Percentiles rank a stretch among this genome's conserved stretches.
phyloP scores from a whole-genome alignment of 352 stramenopile genomes.

The Plasmopara halstedii region DNA sequence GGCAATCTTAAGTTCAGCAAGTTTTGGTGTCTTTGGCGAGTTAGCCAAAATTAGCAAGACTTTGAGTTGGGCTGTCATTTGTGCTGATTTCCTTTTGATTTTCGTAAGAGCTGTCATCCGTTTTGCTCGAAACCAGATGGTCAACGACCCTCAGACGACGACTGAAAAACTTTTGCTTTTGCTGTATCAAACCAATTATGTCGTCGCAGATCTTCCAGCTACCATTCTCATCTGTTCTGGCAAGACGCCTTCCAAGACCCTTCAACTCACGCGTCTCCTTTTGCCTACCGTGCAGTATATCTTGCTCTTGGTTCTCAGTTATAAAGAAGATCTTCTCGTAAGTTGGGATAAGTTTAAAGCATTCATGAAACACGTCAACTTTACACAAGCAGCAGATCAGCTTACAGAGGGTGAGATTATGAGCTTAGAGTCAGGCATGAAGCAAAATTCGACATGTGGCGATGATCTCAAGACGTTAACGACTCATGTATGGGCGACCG shows the following conservation, averaged over 20 bases:
- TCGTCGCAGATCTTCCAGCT: slow-evolving; percentile 39
- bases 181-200: slow-evolving; percentile 49
- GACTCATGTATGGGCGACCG: slow-evolving; percentile 29
- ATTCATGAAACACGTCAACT: slow-evolving; percentile 21
- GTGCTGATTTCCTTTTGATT: slow-evolving; percentile 30
- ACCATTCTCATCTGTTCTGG: slow-evolving; percentile 43
- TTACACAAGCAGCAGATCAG: slow-evolving; percentile 12
- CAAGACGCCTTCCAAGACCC: slow-evolving; percentile 7
- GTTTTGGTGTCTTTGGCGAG: slow-evolving; percentile 31
- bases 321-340: slow-evolving; percentile 23
- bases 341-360: slow-evolving; percentile 26
- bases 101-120: slow-evolving; percentile 12
- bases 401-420: slow-evolving; percentile 25
- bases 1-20: slow-evolving; percentile 24
- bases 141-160: slow-evolving; percentile 32
- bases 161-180: slow-evolving; percentile 43
- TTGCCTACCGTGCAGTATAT: slow-evolving; percentile 23
- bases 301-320: slow-evolving; percentile 13
- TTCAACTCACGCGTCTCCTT: slow-evolving; percentile 19
- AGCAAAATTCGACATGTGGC: slow-evolving; percentile 34
- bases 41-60: slow-evolving; percentile 26
- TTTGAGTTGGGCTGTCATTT: slow-evolving; percentile 32
- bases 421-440: slow-evolving; percentile 25
- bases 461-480: slow-evolving; percentile 26
- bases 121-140: slow-evolving; percentile 23